Evolutionary conservation across 495 filamentous ascomycete genomes (phyloP).

Genomic region (Penicillium paxilli): DNA sequence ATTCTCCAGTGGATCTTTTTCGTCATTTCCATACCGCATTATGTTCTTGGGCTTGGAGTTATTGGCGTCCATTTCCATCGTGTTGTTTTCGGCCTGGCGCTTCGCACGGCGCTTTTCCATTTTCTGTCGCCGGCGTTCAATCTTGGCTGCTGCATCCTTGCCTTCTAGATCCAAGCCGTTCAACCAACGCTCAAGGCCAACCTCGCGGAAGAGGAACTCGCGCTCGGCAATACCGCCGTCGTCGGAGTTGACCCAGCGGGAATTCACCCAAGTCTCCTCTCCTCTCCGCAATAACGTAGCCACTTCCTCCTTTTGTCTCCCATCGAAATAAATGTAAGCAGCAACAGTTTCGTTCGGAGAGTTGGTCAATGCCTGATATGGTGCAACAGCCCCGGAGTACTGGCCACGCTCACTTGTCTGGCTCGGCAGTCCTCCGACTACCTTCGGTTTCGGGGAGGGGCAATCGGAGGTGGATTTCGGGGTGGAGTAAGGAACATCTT

Average conservation of each 20-base stretch:
- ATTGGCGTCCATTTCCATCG: conserved; percentile 51
- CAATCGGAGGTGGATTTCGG: conserved; percentile 71
- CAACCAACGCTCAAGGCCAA: conserved; percentile 92
- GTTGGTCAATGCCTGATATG: conserved; percentile 85
- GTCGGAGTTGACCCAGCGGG: conserved; percentile 92
- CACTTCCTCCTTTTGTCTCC: conserved; percentile 92
- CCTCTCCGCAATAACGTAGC: conserved; percentile 89
- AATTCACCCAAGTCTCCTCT: conserved; percentile 99
- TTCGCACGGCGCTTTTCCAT: conserved; percentile 81
- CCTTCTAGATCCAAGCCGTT: conserved; percentile 92
- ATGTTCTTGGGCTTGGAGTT: conserved; percentile 55
- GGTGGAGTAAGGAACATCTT: conserved; percentile 85
- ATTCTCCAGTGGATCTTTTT: conserved; percentile 68
- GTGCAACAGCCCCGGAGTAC: conserved; percentile 61
- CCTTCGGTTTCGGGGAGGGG: conserved; percentile 74
- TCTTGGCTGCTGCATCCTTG: conserved; percentile 81
- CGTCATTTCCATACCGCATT: conserved; percentile 75
- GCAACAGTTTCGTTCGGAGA: conserved; percentile 95
- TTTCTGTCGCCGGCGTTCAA: conserved; percentile 82
- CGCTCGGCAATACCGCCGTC: conserved; percentile 93
- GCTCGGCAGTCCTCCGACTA: conserved; percentile 71
- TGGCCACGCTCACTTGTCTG: conserved; percentile 52
- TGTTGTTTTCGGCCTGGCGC: conserved; percentile 54
- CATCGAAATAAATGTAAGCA: conserved; percentile 99
- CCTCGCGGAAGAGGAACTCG: conserved; percentile 96